Base-by-base conservation (phyloP, 2,329 filamentous ascomycete genomes). In the Cercospora nicotianae region DNA sequence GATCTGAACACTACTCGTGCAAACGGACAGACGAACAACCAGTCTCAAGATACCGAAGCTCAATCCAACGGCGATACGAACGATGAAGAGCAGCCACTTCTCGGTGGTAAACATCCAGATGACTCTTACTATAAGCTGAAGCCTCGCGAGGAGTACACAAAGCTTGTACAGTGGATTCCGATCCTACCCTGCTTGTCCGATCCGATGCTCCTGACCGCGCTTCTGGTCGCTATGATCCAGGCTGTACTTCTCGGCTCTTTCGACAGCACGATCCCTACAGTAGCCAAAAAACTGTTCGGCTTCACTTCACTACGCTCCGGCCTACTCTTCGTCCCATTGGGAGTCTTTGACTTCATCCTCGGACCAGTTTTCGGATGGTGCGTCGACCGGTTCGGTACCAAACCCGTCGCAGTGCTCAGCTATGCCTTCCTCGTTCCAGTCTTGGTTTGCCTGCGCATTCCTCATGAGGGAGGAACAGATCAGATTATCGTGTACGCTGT, bases 361-460 rank as follows among this genome's bases (percentile, higher is more conserved):
- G 82, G 83, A 0, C 83, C 83, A 1, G 31, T 83, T 0, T 82
- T 82, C 48, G 83, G 83, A 3, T 84, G 81, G 80, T 77, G 78
- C 4, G 80, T 84, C 12, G 83, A 85, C 60, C 77, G 77, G 10
- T 83, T 79, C 69, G 82, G 83, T 12, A 80, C 82, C 0, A 83
- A 81, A 67, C 73, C 76, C 0, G 77, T 81, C 9, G 79, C 82
- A 2, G 77, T 83, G 3, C 48, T 81, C 18, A 79, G 79, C 18
- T 85, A 82, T 68, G 74, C 74, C 0, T 83, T 78, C 57, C 77
- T 84, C 1, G 77, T 81, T 3, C 82, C 82, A 0, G 73, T 79
- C 1, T 77, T 84, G 7, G 69, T 80, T 5, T 77, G 83, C 1
- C 76, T 86, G 0, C 79, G 83, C 3, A 73, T 84, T 0, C 81